phyloP scores from a whole-genome alignment of 129 eudicot species.

The Helianthus annuus region DNA sequence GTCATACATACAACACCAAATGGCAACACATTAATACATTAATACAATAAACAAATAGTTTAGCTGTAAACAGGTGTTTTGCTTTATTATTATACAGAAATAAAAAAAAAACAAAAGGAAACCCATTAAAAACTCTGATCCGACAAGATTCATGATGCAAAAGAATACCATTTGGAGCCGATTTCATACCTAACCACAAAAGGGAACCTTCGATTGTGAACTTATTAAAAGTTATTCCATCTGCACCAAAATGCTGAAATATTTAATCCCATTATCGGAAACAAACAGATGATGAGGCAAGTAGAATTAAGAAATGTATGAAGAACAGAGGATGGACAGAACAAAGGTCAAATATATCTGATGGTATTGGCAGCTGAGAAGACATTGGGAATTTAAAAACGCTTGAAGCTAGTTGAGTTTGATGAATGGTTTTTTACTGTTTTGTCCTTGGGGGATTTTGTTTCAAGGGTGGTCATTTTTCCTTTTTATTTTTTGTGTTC shows the following conservation, averaged over 20 bases:
- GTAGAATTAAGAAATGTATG: background rate
- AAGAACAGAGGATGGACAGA: background rate
- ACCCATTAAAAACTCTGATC: background rate
- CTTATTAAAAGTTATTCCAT: background rate
- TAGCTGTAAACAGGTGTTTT: conserved; percentile 10
- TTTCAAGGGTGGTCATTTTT: background rate
- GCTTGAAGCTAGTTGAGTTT: background rate
- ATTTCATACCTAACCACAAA: conserved; percentile 1
- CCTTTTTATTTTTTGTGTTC: background rate
- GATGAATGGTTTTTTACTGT: background rate
- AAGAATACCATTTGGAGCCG: background rate
- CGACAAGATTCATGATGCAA: background rate
- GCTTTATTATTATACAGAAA: background rate
- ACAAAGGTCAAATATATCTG: background rate
- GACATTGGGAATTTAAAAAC: conserved; percentile 10
- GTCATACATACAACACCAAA: background rate
- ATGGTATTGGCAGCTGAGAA: conserved; percentile 1
- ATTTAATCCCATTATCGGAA: background rate
- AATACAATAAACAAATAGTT: background rate
- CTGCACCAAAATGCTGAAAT: background rate
- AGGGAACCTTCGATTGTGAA: conserved; percentile 6
- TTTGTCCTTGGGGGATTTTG: background rate
- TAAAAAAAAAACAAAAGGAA: background rate
- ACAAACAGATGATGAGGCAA: background rate
- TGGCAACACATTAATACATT: background rate